Percentiles rank a stretch among this genome's conserved stretches.
These are phyloP conservation scores for Cladophialophora carrionii DNA, from an alignment of 2,329 filamentous ascomycete species.

Conservation along the genomic window DNA sequence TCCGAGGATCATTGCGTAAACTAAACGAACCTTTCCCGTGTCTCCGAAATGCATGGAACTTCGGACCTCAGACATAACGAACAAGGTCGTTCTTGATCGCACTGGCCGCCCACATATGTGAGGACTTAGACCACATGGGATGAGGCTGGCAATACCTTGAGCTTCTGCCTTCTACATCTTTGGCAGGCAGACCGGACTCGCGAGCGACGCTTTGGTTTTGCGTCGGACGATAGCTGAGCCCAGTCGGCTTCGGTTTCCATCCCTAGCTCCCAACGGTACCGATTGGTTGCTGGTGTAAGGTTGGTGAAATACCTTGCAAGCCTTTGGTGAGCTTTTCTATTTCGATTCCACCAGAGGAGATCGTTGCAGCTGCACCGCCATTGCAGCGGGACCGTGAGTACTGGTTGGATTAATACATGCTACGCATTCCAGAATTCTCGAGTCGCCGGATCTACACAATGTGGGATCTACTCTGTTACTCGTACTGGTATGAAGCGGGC, in stretches of 20 bases:
- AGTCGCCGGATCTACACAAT: background rate
- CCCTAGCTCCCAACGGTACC: background rate
- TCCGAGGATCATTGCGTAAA: background rate
- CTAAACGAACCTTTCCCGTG: constrained; percentile 15
- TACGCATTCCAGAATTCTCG: background rate
- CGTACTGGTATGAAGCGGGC: background rate
- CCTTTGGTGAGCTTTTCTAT: background rate
- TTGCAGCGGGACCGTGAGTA: background rate
- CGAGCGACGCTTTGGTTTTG: constrained; percentile 72
- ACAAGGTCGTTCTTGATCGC: constrained; percentile 43
- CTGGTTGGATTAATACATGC: background rate
- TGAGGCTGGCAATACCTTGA: constrained; percentile 35
- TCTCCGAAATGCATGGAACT: constrained; percentile 35
- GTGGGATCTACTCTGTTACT: background rate
- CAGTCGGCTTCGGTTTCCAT: constrained; percentile 28
- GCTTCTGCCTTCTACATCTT: constrained; percentile 40
- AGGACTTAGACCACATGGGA: background rate
- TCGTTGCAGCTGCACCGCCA: background rate
- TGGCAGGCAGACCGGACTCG: constrained; percentile 55
- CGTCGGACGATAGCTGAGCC: constrained; percentile 64
- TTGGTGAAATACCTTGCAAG: background rate
- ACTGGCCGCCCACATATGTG: constrained; percentile 30
- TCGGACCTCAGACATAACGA: constrained; percentile 41
- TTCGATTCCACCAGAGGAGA: background rate
- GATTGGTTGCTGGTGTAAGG: background rate